Percentiles rank a stretch among this genome's conserved stretches.
Evolutionary conservation across 2,329 filamentous ascomycete species (phyloP).

Genomic region (Paraphoma chrysanthemicola): DNA sequence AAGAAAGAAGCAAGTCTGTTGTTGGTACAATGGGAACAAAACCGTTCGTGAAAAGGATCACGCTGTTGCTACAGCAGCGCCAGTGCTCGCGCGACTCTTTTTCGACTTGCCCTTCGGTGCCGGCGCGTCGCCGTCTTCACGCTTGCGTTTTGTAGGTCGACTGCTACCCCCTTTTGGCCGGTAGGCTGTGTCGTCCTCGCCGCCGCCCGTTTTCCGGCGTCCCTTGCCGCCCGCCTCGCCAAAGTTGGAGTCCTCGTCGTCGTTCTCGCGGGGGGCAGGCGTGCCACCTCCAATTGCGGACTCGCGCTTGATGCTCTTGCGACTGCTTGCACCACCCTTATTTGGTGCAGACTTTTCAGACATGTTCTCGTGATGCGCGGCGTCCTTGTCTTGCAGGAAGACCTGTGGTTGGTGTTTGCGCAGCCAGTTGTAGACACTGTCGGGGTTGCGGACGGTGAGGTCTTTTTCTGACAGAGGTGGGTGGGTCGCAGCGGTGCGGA

Average conservation of each 20-base stretch:
- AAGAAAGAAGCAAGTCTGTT: too few species aligned
- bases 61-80: conserved; percentile 7
- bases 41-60: not conserved
- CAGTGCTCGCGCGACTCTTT: conserved; percentile 41
- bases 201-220: conserved; percentile 38
- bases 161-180: conserved; percentile 57
- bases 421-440: conserved; percentile 95
- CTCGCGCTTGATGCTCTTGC: conserved; percentile 36
- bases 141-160: conserved; percentile 52
- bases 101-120: conserved; percentile 34
- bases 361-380: conserved; percentile 45
- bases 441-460: conserved; percentile 75
- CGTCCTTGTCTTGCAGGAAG: conserved; percentile 76
- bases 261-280: conserved; percentile 46
- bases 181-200: conserved; percentile 54
- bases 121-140: conserved; percentile 45
- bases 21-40: not conserved
- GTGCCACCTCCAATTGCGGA: conserved; percentile 43
- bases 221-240: conserved; percentile 35
- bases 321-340: conserved; percentile 32
- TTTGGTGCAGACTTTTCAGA: conserved; percentile 42
- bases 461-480: conserved; percentile 56
- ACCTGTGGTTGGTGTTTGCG: conserved; percentile 83
- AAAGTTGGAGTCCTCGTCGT: conserved; percentile 51
- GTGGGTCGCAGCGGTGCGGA: conserved; percentile 49